phyloP scores from a whole-genome alignment of 352 stramenopile species.

The Phytophthora sojae region DNA sequence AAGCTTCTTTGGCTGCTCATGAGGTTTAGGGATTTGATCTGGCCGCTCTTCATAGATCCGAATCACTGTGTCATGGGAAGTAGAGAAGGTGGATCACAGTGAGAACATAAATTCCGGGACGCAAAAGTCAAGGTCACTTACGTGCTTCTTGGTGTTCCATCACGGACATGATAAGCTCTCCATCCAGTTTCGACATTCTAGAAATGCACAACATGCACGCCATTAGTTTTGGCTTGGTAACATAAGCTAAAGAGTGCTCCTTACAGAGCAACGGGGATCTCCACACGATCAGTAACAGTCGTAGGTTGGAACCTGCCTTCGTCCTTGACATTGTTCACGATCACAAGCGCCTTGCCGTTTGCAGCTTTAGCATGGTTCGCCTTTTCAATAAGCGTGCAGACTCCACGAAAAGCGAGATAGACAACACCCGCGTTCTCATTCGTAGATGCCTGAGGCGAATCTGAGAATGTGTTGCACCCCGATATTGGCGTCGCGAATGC shows the following conservation, averaged over 20 bases:
- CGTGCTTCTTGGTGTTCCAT: conserved; percentile 58
- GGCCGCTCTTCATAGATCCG: conserved; percentile 43
- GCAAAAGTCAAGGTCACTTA: conserved; percentile 16
- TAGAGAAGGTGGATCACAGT: not conserved
- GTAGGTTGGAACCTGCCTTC: conserved; percentile 62
- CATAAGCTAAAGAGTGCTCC: not conserved
- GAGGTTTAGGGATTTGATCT: conserved; percentile 34
- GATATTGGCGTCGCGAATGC: conserved; percentile 47
- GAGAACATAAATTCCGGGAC: not conserved
- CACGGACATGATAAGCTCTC: conserved; percentile 67
- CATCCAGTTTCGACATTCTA: conserved; percentile 72
- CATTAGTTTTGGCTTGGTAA: not conserved
- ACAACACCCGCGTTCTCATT: conserved; percentile 20
- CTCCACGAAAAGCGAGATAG: conserved; percentile 63
- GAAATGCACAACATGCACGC: conserved; percentile 2
- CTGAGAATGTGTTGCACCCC: conserved; percentile 41
- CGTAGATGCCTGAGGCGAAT: conserved; percentile 8
- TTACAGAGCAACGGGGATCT: conserved; percentile 69
- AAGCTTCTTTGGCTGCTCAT: conserved; percentile 39
- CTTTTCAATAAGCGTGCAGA: conserved; percentile 78
- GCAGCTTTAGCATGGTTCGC: conserved; percentile 45
- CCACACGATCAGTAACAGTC: conserved; percentile 36
- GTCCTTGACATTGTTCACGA: conserved; percentile 76
- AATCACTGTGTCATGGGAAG: conserved; percentile 12
- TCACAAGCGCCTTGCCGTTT: conserved; percentile 47